Percentiles rank a stretch among this genome's conserved stretches.
Evolutionary conservation across 306 rosid species (phyloP).

Genomic region (Calophaca sinica): DNA sequence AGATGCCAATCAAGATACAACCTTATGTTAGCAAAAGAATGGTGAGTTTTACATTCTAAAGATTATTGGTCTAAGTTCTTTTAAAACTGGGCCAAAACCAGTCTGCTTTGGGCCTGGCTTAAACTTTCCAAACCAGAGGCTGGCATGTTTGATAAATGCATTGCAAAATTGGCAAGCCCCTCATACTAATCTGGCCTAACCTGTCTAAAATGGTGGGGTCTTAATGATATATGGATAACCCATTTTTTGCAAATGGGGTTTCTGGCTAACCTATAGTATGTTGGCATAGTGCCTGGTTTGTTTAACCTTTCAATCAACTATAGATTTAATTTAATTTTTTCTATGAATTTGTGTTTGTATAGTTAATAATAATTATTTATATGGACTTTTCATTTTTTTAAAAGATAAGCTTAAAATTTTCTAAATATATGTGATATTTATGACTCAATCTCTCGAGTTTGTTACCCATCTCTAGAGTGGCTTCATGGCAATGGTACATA

Average conservation of each 20-base stretch:
- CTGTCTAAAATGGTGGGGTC: conserved; percentile 3
- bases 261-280: background rate
- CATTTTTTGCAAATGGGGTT: background rate
- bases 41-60: conserved; percentile 61
- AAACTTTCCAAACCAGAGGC: background rate
- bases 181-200: background rate
- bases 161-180: conserved; percentile 15
- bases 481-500: background rate
- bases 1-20: conserved; percentile 65
- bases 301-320: conserved; percentile 9
- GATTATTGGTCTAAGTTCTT: conserved; percentile 24
- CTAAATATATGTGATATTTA: background rate
- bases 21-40: conserved; percentile 91
- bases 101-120: conserved; percentile 5
- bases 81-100: conserved; percentile 11
- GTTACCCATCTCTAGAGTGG: conserved; percentile 16
- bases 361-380: conserved; percentile 3
- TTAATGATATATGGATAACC: background rate
- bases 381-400: background rate
- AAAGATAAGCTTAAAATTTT: background rate
- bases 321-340: background rate
- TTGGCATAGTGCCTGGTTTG: background rate
- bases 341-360: background rate
- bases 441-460: background rate
- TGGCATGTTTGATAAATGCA: conserved; percentile 17